Percentiles rank a stretch among this genome's conserved stretches.
phyloP scores from a whole-genome alignment of 805 yeast genomes.

The Kuraishia ogatae region DNA sequence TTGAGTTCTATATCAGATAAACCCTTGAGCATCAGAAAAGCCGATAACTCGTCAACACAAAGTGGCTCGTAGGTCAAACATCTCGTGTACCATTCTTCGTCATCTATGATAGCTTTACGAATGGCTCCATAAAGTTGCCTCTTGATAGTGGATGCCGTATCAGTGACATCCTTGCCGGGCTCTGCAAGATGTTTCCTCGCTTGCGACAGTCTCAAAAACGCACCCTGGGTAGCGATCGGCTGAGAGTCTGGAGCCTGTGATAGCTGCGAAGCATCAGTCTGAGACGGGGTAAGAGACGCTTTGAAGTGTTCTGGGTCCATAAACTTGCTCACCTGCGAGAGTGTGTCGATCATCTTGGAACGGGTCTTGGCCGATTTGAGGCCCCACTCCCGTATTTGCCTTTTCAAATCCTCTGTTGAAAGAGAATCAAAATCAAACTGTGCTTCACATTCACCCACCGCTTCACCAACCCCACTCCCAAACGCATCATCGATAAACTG shows the following conservation, averaged over 20 bases:
- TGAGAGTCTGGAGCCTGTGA: background rate
- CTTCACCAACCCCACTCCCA: too few relatives aligned
- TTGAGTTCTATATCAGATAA: background rate
- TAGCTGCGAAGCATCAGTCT: background rate
- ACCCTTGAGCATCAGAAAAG: background rate
- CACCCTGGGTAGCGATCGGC: background rate
- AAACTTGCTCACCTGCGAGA: conserved; percentile 14
- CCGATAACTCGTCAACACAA: background rate
- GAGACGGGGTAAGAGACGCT: background rate
- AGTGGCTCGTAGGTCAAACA: conserved; percentile 1
- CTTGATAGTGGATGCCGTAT: background rate
- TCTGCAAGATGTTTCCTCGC: too few relatives aligned
- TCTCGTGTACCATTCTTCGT: conserved; percentile 1
- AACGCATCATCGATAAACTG: too few relatives aligned
- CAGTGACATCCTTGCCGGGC: background rate
- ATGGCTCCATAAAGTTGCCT: background rate
- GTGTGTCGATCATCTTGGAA: conserved; percentile 23
- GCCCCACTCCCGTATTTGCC: conserved; percentile 25
- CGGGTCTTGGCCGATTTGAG: conserved; percentile 26
- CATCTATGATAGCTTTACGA: background rate
- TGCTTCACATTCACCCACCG: background rate
- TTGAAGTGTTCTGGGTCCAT: conserved; percentile 6
- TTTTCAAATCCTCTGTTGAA: conserved; percentile 14
- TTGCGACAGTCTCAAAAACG: background rate
- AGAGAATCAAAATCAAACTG: conserved; percentile 7